Evolutionary conservation across 371 early-diverging fungal genomes (phyloP), one percentile per base, ranked within the genome.

Genomic region (Mucor circinelloides): DNA sequence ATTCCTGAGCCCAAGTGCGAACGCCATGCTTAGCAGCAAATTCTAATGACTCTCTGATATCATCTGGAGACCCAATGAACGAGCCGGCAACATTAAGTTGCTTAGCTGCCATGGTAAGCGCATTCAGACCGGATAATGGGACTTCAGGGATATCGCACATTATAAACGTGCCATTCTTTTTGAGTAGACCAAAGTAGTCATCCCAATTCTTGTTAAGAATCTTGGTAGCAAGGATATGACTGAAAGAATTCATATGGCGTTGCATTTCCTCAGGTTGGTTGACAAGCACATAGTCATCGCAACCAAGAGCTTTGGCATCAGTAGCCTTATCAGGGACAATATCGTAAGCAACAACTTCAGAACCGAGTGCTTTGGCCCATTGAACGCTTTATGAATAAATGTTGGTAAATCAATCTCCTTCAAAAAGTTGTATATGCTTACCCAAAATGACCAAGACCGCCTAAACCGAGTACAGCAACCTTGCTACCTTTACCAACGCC

Each of bases 361-460:
- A 86, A 38, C 92, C 92, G 66, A 82, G 70, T 0, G 75, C 76
- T 44, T 75, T 73, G 28, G 85, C 87, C 78, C 79, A 89, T 71
- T 90, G 87, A 0, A 68, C 71, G 32, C 34, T 34, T 8, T 8
- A 34, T 34, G 34, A 9, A 4, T 34, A 6, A 34, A 34, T 34
- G 34, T 34, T 9, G 34, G 34, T 34, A 8, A 34, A 6, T 6
- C 9, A 9, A 8, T 34, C 34, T 1, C 9, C 9, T 34, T 6
- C 7, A 2, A 1, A 34, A 6, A 6, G 34, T 34, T 4, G 8
- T 34, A 9, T 34, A 34, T 34, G 34, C 34, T 34, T 34, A 34
- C 34, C 80, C 91, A 70, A 90, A 77, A 56, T 92, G 93, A 31
- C 93, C 93, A 19, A 93, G 79, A 52, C 93, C 93, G 63, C 93